phyloP scores from a whole-genome alignment of 805 yeast genomes.

The Naumovozyma baii region DNA sequence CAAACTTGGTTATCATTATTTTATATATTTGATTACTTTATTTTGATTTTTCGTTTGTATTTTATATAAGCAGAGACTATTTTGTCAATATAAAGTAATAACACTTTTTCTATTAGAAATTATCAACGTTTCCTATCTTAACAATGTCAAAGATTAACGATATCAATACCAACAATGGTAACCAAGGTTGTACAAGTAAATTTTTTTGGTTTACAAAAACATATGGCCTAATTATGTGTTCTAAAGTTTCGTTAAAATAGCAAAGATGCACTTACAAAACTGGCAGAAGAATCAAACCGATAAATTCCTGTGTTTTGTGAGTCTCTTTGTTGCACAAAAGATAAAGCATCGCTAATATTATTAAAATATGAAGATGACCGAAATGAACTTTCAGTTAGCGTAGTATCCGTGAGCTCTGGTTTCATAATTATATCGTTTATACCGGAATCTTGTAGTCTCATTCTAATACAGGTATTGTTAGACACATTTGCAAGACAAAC shows the following conservation, averaged over 20 bases:
- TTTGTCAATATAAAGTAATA: too few species aligned
- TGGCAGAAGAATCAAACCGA: not conserved
- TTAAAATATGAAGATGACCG: not conserved
- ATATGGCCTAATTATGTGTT: not conserved
- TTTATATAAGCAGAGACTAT: too few species aligned
- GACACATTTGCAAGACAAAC: conserved; percentile 59
- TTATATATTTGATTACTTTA: too few species aligned
- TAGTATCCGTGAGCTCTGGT: not conserved
- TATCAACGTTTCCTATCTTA: too few species aligned
- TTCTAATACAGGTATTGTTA: conserved; percentile 36
- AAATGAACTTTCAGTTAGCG: not conserved
- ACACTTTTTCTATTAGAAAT: too few species aligned
- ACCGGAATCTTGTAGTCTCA: conserved; percentile 47
- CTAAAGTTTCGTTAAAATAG: not conserved
- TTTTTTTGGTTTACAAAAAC: too few species aligned
- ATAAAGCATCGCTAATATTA: not conserved
- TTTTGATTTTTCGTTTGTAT: too few species aligned
- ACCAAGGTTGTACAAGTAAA: too few species aligned
- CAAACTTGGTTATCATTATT: too few species aligned
- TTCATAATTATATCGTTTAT: conserved; percentile 24
- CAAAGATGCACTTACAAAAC: not conserved
- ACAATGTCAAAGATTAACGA: too few species aligned
- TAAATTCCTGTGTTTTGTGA: not conserved
- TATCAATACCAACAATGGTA: too few species aligned
- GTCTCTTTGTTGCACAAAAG: not conserved